Evolutionary conservation across 768 basidiomycete genomes (phyloP), one percentile per base, ranked within the genome.

Genomic region (Jaapia argillacea): DNA sequence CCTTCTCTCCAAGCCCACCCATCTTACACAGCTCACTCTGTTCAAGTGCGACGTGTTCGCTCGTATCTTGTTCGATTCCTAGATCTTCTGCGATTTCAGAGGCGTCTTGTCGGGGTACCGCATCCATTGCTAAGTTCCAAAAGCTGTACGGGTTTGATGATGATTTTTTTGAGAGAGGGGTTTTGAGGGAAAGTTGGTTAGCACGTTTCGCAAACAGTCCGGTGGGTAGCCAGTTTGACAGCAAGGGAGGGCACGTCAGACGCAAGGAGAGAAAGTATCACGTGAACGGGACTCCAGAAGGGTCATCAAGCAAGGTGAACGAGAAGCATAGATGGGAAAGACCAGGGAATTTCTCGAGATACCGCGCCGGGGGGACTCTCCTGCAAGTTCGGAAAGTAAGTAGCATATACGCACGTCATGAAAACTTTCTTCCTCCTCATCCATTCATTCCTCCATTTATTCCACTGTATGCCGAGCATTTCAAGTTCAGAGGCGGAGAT

Each of bases 361-460:
- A 28, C 37, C 38, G 41, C 4, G 22, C 22, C 4, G 41, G n/a
- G n/a, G 14, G 38, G 35, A 23, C 36, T 23, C 24, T 25, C 24
- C 12, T 25, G 16, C 12, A 40, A 20, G 10, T 33, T 16, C 28
- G 28, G 28, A 21, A 7, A 28, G n/a, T n/a, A n/a, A n/a, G n/a
- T n/a, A n/a, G n/a, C n/a, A 24, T 16, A 27, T 24, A 69, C 81
- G 54, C 66, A 88, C 88, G 67, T 74, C 45, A 68, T 74, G 62
- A 89, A 94, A 2, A 83, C 64, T 57, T 85, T 91, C 55, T 72
- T 76, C 44, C 91, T 70, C 20, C 72, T 69, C 25, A 75, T 59
- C 91, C 91, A 94, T 64, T 91, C 83, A 3, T 71, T 69, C 48
- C 83, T 69, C 89, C 89, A 93, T 54, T 73, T 77, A 4, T 53